Percentiles rank a stretch among this genome's conserved stretches.
Conservation (phyloP, 495 filamentous ascomycete genomes). For the Penicillium atrosanguineum region DNA sequence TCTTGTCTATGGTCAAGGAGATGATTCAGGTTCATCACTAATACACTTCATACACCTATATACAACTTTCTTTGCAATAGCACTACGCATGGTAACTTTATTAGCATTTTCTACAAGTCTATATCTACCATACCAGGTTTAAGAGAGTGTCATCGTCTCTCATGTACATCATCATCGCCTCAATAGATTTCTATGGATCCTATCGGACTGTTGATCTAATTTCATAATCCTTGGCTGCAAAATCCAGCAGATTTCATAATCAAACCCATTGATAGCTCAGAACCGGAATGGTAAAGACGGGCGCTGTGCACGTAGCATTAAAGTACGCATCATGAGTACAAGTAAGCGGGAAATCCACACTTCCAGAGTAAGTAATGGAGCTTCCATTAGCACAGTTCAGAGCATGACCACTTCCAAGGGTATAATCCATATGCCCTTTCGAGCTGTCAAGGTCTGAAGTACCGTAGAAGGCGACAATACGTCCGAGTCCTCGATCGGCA, state of each 20-base stretch:
- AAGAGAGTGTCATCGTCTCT: too few relatives aligned
- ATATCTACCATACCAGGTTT: not conserved
- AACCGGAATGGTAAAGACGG: conserved; percentile 30
- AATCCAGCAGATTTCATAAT: not conserved
- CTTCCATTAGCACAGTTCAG: conserved; percentile 34
- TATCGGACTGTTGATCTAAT: too few relatives aligned
- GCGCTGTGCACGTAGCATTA: conserved; percentile 35
- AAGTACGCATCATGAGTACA: conserved; percentile 30
- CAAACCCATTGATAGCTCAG: conserved; percentile 31
- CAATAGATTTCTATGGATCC: too few relatives aligned
- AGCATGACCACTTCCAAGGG: conserved; percentile 33
- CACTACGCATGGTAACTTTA: too few relatives aligned
- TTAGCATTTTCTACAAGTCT: too few relatives aligned
- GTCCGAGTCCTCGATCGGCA: conserved; percentile 27
- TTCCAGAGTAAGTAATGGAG: conserved; percentile 33
- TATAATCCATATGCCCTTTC: conserved; percentile 29
- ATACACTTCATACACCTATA: not conserved
- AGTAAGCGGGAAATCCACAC: conserved; percentile 26
- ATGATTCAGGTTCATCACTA: conserved; percentile 50
- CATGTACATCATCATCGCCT: too few relatives aligned
- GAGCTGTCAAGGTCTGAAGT: conserved; percentile 24
- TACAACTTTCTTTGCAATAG: not conserved
- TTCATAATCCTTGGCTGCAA: not conserved
- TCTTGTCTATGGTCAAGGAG: conserved; percentile 57
- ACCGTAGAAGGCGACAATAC: conserved; percentile 37